A percentile compares a stretch with the other conserved stretches of the same genome.
Evolutionary conservation across 2,329 filamentous ascomycete species (phyloP).

Genomic region (Exophiala bonariae): DNA sequence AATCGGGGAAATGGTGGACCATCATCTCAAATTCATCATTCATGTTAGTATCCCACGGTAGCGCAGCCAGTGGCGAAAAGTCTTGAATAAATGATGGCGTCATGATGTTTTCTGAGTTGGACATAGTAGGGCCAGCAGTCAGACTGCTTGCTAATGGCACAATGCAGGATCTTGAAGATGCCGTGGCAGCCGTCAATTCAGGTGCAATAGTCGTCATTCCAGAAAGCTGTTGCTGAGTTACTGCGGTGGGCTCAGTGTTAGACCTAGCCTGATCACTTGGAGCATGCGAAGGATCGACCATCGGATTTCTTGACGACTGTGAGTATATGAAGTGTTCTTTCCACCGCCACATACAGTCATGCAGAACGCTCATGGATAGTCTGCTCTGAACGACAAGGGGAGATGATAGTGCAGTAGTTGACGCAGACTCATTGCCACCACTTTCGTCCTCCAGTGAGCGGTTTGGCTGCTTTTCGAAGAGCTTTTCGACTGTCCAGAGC

Average conservation of each 20-base stretch:
- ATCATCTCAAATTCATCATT: conserved; percentile 6
- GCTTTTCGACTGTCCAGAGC: conserved; percentile 41
- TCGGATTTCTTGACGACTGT: neutral
- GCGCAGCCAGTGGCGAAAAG: neutral
- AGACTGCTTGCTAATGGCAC: neutral
- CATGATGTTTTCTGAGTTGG: neutral
- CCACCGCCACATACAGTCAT: conserved; percentile 3
- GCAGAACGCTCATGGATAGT: conserved; percentile 5
- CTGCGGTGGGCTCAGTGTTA: too few relatives aligned
- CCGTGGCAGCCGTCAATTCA: neutral
- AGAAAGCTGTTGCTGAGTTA: too few relatives aligned
- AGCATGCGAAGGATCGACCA: neutral
- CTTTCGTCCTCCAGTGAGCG: conserved; percentile 24
- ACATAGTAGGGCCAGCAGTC: neutral
- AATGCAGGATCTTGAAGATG: neutral
- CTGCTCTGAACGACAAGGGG: conserved; percentile 2
- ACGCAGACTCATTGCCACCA: neutral
- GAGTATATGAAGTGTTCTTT: conserved; percentile 1
- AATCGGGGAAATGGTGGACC: conserved; percentile 1
- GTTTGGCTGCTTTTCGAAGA: conserved; percentile 37
- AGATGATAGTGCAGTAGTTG: neutral
- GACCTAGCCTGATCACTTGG: neutral
- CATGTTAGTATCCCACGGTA: neutral
- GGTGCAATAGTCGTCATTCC: too few relatives aligned
- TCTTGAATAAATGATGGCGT: neutral